Evolutionary conservation across 805 yeast species (phyloP).

Genomic region (Saccharomycopsis babjevae): DNA sequence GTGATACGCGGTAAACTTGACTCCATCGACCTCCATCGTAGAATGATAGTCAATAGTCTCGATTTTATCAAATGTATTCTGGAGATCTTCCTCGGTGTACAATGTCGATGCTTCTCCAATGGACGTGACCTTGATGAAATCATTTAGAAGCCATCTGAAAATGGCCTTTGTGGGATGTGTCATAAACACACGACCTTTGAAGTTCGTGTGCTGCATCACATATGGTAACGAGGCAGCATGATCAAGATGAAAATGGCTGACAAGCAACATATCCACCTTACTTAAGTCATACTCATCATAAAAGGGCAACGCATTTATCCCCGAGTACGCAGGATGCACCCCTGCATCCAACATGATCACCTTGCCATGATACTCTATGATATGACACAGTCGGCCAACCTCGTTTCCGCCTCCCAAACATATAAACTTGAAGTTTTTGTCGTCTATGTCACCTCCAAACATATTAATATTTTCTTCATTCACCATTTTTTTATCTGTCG

Average conservation of each 20-base stretch:
- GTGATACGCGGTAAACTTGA: conserved; percentile 93
- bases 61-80: conserved; percentile 76
- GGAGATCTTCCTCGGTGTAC: conserved; percentile 84
- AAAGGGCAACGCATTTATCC: conserved; percentile 85
- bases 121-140: conserved; percentile 83
- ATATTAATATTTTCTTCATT: not conserved
- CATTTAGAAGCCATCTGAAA: conserved; percentile 88
- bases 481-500: not conserved
- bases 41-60: conserved; percentile 95
- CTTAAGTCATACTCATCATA: conserved; percentile 91
- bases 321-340: conserved; percentile 90
- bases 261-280: conserved; percentile 73
- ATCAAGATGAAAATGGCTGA: conserved; percentile 94
- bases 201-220: conserved; percentile 93
- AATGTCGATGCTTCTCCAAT: conserved; percentile 42
- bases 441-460: conserved; percentile 9
- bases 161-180: conserved; percentile 99
- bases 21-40: conserved; percentile 88
- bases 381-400: conserved; percentile 94
- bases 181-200: conserved; percentile 95
- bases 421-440: conserved; percentile 50
- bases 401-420: conserved; percentile 98
- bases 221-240: conserved; percentile 98
- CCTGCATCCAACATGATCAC: conserved; percentile 97
- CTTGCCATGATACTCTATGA: conserved; percentile 84